A percentile compares a stretch with the other conserved stretches of the same genome.
phyloP scores from a whole-genome alignment of 495 filamentous ascomycete genomes.

The Neurospora pannonica region DNA sequence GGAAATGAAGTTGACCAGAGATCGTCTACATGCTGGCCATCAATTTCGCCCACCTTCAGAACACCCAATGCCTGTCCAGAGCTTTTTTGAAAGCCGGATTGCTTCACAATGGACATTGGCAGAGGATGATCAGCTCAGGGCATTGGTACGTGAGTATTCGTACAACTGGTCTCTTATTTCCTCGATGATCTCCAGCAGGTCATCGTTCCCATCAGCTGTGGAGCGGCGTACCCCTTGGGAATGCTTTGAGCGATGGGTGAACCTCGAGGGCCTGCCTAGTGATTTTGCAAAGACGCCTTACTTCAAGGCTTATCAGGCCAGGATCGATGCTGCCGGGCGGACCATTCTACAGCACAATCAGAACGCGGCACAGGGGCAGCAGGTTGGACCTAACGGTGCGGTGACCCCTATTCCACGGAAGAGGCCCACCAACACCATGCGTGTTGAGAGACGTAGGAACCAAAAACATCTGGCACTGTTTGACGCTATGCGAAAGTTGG shows the following conservation, averaged over 20 bases:
- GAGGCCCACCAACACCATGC: conserved; percentile 58
- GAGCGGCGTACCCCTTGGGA: conserved; percentile 96
- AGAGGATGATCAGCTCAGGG: conserved; percentile 83
- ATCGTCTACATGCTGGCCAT: conserved; percentile 84
- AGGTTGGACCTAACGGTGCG: conserved; percentile 46
- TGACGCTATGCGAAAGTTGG: conserved; percentile 89
- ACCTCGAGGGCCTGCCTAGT: conserved; percentile 74
- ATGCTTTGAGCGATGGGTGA: conserved; percentile 94
- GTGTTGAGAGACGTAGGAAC: conserved; percentile 77
- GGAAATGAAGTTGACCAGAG: conserved; percentile 81
- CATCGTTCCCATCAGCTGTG: conserved; percentile 66
- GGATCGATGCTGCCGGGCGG: conserved; percentile 71
- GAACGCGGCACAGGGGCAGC: conserved; percentile 41
- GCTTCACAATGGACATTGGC: conserved; percentile 84
- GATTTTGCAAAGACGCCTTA: conserved; percentile 93
- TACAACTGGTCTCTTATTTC: conserved; percentile 97
- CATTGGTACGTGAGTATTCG: conserved; percentile 78
- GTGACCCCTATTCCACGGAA: conserved; percentile 47
- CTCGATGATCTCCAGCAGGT: conserved; percentile 61
- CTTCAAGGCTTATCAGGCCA: conserved; percentile 73
- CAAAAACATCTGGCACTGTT: conserved; percentile 78
- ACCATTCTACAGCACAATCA: conserved; percentile 51
- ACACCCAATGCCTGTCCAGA: conserved; percentile 74
- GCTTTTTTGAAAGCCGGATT: conserved; percentile 75
- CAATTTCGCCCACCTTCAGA: conserved; percentile 90